Conservation (phyloP, 2,329 filamentous ascomycete species). For the Ceratocystis cubensis region DNA sequence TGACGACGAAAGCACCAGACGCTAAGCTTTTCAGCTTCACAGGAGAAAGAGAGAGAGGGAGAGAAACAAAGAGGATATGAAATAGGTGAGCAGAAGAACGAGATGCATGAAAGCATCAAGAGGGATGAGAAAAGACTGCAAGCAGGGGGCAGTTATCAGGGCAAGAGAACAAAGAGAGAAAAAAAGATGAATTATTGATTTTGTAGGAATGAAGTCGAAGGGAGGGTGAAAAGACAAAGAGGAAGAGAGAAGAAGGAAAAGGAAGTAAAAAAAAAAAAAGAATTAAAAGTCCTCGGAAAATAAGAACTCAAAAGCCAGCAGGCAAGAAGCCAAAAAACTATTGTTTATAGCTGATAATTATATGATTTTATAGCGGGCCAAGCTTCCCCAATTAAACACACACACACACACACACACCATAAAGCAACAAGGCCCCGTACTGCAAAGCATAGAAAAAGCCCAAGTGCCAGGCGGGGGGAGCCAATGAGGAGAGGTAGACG, state of each 20-base stretch:
- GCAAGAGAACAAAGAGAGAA: conserved; percentile 1
- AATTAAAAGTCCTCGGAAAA: not conserved
- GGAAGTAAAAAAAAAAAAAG: not conserved
- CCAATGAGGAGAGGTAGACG: not conserved
- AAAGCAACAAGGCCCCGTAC: not conserved
- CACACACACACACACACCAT: too few species aligned
- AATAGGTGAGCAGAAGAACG: not conserved
- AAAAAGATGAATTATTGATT: not conserved
- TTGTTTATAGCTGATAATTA: too few species aligned
- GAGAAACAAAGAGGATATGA: not conserved
- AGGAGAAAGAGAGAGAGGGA: not conserved
- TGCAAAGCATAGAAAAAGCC: not conserved
- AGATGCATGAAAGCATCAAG: conserved; percentile 6
- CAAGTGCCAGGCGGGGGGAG: not conserved
- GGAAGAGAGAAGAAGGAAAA: not conserved
- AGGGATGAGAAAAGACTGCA: not conserved
- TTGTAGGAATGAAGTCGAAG: not conserved
- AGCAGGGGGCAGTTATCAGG: conserved; percentile 5
- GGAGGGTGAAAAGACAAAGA: not conserved
- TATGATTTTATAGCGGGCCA: too few species aligned
- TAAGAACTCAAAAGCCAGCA: not conserved
- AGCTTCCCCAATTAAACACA: too few species aligned
- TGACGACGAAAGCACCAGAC: not conserved
- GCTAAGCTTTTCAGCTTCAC: not conserved
- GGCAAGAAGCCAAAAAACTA: not conserved